These are phyloP conservation scores for Oryza glaberrima DNA, from an alignment of 176 grass and related monocot species.

Conservation along the genomic window DNA sequence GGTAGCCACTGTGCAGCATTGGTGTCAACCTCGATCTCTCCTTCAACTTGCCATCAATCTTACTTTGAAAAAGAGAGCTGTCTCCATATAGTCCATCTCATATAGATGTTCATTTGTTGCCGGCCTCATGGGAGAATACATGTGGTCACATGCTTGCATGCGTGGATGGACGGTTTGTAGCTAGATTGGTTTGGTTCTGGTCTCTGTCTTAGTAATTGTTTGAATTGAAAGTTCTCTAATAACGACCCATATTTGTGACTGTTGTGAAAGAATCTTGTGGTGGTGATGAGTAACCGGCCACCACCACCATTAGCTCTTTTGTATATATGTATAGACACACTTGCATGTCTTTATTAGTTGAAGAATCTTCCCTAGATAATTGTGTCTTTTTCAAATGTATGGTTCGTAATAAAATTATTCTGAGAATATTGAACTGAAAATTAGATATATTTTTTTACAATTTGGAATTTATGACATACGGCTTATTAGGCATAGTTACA, in stretches of 20 bases:
- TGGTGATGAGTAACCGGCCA: background rate
- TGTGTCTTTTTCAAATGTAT: background rate
- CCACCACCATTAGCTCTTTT: background rate
- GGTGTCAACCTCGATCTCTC: background rate
- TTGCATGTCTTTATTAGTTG: background rate
- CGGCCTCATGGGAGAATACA: background rate
- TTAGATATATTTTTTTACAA: background rate
- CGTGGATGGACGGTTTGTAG: background rate
- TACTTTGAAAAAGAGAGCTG: background rate
- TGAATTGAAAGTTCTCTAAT: background rate
- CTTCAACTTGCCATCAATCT: background rate
- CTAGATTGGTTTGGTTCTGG: background rate
- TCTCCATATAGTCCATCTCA: background rate
- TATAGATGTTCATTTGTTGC: background rate
- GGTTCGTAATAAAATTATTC: background rate
- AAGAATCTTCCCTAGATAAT: background rate
- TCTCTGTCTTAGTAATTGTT: background rate
- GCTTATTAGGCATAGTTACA: background rate
- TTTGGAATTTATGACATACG: background rate
- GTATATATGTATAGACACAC: too few relatives aligned
- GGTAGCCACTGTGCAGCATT: background rate
- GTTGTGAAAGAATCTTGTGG: background rate
- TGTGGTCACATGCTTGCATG: background rate
- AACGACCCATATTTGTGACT: background rate
- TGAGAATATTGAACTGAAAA: background rate